Evolutionary conservation across 1,284 basidiomycete genomes (phyloP), one percentile per base, ranked within the genome.

Genomic region (Caloboletus firmus): DNA sequence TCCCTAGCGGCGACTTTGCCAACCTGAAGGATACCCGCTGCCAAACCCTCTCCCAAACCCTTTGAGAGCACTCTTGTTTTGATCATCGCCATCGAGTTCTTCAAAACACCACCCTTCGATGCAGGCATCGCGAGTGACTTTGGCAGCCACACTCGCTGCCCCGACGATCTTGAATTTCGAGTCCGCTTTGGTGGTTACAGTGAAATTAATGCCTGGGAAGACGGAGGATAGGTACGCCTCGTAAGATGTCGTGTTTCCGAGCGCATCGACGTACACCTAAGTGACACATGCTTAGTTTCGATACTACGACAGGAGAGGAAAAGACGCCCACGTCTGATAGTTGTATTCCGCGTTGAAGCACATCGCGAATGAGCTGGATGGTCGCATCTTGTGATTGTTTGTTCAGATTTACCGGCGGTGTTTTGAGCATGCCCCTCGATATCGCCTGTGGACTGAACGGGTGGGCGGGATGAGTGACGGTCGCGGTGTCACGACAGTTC

Each of bases 91-190:
- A 50, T 66, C 52, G 30, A 71, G 69, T 68, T 91, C 89, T 66
- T 89, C 85, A 59, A 84, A 91, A 26, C 76, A 62, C 96, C 96
- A 99, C 11, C 80, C 79, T 51, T 96, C 89, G 20, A 99, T 79
- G 73, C 93, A 95, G 5, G 88, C 82, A 67, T 99, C 96, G 59
- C 96, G 79, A 0, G 96, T 99, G 24, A 95, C 95, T 73, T 99
- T 99, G 5, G 96, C 96, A 5, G 95, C 92, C 31, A 99, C 93
- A 69, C 91, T 95, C 2, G 96, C 97, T 7, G 96, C 96, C 20
- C 94, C 91, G 52, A 99, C 97, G 58, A 99, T 95, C 64, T 95
- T 97, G 80, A 87, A 99, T 61, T 94, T 87, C 18, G 89, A 89
- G 70, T 99, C 96, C 15, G 96, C 96, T 74, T 99, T 98, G 28